Percentiles rank a stretch among this genome's conserved stretches.
Evolutionary conservation across 257 asterid species (phyloP).

Genomic region (Voacanga thouarsii): DNA sequence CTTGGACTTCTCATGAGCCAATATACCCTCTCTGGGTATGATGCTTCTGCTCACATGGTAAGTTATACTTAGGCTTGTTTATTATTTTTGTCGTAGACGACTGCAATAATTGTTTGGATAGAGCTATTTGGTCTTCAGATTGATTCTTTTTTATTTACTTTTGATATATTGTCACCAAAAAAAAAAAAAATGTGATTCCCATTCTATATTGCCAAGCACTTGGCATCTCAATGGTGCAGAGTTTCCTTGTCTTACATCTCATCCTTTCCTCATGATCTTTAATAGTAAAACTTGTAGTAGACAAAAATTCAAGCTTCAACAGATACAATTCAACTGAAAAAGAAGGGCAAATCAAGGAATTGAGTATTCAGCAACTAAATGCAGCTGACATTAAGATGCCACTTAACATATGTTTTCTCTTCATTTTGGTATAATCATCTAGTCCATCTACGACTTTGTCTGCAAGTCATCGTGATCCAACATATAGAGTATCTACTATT

Average conservation of each 20-base stretch:
- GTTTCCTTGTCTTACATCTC: not conserved
- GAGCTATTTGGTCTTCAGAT: no score
- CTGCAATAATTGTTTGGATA: not conserved
- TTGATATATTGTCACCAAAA: not conserved
- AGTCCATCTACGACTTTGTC: not conserved
- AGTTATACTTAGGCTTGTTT: constrained; percentile 15
- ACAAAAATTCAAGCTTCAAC: not conserved
- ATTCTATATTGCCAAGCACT: not conserved
- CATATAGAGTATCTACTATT: not conserved
- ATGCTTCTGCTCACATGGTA: constrained; percentile 98
- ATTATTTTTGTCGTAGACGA: not conserved
- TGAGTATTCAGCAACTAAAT: not conserved
- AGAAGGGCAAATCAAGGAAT: no score
- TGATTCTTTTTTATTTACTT: not conserved
- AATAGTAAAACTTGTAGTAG: not conserved
- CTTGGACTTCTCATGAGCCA: constrained; percentile 97
- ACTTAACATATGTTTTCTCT: not conserved
- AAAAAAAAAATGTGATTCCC: not conserved
- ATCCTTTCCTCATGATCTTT: not conserved
- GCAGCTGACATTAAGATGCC: not conserved
- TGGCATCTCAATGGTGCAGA: not conserved
- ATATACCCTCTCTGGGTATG: constrained; percentile 83
- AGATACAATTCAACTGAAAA: not conserved
- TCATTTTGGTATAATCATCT: not conserved
- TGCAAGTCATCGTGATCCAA: not conserved